Conservation (phyloP, 1,139 yeast species). For the Scheffersomyces stambukii region DNA sequence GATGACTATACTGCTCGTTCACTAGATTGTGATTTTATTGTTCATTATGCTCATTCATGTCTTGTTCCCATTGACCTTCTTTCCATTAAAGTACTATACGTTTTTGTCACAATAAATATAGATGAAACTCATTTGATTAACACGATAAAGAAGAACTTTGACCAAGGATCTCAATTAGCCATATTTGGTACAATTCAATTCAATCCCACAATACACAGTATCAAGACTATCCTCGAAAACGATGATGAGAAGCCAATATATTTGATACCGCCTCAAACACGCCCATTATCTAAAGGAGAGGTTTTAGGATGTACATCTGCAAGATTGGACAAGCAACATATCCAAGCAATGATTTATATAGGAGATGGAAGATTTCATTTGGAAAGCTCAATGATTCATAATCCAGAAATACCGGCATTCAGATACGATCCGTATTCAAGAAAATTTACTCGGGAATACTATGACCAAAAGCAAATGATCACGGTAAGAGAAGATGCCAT, state of each 20-base stretch:
- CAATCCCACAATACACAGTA: constrained; percentile 86
- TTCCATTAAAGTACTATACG: constrained; percentile 80
- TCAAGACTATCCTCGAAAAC: constrained; percentile 54
- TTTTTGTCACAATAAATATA: constrained; percentile 91
- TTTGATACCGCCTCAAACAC: constrained; percentile 82
- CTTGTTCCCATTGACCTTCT: constrained; percentile 93
- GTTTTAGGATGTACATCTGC: constrained; percentile 96
- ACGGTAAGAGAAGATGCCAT: constrained; percentile 74
- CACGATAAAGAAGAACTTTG: constrained; percentile 71
- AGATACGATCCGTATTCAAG: constrained; percentile 93
- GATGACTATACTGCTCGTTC: constrained; percentile 95
- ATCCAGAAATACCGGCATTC: constrained; percentile 87
- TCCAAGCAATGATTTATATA: constrained; percentile 79
- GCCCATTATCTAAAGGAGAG: constrained; percentile 93
- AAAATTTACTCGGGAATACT: constrained; percentile 83
- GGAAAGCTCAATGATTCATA: constrained; percentile 96
- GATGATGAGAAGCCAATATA: constrained; percentile 51
- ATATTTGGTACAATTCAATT: constrained; percentile 95
- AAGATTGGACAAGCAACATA: constrained; percentile 55
- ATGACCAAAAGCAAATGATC: constrained; percentile 81
- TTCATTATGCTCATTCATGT: constrained; percentile 97
- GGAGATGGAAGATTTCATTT: constrained; percentile 97
- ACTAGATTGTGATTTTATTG: constrained; percentile 87
- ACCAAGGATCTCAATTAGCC: constrained; percentile 59
- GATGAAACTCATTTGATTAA: constrained; percentile 78